Evolutionary conservation across 108 stramenopile genomes (phyloP), one percentile per base, ranked within the genome.

Genomic region (Fragilaria radians): DNA sequence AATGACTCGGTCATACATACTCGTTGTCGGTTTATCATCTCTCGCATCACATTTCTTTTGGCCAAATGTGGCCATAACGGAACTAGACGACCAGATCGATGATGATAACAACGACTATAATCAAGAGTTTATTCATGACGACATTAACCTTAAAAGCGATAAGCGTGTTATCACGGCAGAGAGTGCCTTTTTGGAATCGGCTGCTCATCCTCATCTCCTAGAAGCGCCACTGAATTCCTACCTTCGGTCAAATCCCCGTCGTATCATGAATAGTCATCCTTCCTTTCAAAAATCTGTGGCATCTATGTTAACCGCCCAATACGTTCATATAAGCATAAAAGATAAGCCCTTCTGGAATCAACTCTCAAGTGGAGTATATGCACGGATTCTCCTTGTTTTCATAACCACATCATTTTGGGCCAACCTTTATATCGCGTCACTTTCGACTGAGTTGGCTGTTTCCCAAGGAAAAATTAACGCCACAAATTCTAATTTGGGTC

Each of bases 341-440:
- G 67, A 68, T 55, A 55, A 60, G 22, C 73, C 68, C 32, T 74
- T 83, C 29, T 23, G 17, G 33, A 28, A 61, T 3, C 78, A 83
- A 49, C 55, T 80, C 1, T 28, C 28, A 29, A 76, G 71, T 31
- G 53, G 24, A 2, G 46, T 51, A 4, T 77, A 67, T 51, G 14
- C 69, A 24, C 60, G 73, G n/a, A 56, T 71, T 17, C 25, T 62
- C 23, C 23, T 79, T 11, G 66, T 79, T 47, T 77, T 79, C 51
- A 27, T 63, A 27, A 26, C 74, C 11, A 36, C 54, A 11, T 45
- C 49, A 7, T 83, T 77, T 57, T 69, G 59, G 23, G 69, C 74
- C 0, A 77, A 77, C 46, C 74, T 83, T 48, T 72, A 67, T 30
- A 64, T 82, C 22, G 76, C 67, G 1, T 72, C 82, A 9, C 27